Base-by-base conservation (phyloP, 345 rosid species). In the Citrus inodora region DNA sequence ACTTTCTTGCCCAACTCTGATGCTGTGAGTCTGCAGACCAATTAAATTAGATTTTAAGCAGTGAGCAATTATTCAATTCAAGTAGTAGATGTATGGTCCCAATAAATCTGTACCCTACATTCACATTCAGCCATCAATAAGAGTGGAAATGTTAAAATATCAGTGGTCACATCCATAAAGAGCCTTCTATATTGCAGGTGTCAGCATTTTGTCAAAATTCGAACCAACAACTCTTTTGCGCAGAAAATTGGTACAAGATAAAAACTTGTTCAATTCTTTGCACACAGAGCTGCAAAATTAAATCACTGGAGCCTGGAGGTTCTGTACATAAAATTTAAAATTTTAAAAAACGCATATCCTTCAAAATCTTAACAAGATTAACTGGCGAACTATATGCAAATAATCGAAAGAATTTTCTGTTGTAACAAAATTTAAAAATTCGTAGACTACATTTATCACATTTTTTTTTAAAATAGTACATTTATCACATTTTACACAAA, bases 11-110 rank as follows among this genome's bases (percentile, higher is more conserved):
- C 97, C 95, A 74, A 80, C 78, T 82, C 94, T 77, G 81, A 93
- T 87, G 22, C 97, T 97, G 77, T 94, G 94, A 25, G 97, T 93
- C 98, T 94, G 83, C 58, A 68, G 21, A 72, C 33, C 78, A 67
- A 53, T 62, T 58, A 66, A 58, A 24, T 79, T 37, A 55, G 21
- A 76, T 13, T 62, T 40, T 78, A 59, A 76, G 35, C 30, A 70
- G 35, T n/a, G 60, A 76, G 67, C 78, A 69, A 56, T 71, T 42
- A 48, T 51, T 62, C 35, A n/a, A 42, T 4, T 46, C 28, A 64
- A 64, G 27, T 8, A 37, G 48, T 33, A 53, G 67, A 38, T 21
- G 46, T 61, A 14, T 17, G 24, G 33, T 24, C 9, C 28, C 19
- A 9, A 60, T 11, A 62, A 64, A 25, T 24, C 37, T 9, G 4